Percentiles rank a stretch among this genome's conserved stretches.
These are phyloP conservation scores for Entoloma clypeatum DNA, from an alignment of 1,284 basidiomycete species.

Conservation along the genomic window DNA sequence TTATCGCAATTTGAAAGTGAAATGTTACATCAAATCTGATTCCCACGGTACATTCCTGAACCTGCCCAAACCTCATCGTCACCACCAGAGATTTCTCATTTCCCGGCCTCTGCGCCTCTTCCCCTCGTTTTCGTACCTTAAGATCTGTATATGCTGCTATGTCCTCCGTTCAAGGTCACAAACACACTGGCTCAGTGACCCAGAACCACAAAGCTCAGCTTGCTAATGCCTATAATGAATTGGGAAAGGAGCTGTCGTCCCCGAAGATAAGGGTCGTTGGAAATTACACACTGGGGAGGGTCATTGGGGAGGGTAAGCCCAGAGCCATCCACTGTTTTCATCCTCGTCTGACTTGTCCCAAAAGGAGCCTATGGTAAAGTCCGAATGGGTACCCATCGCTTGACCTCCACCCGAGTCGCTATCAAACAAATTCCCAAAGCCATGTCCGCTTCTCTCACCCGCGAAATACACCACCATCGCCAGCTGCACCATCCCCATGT, in stretches of 20 bases:
- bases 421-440: constrained; percentile 98
- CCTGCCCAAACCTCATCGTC: constrained; percentile 7
- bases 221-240: constrained; percentile 92
- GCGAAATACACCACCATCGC: constrained; percentile 98
- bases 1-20: too few species aligned
- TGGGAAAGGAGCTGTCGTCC: constrained; percentile 91
- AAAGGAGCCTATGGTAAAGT: constrained; percentile 95
- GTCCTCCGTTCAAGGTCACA: constrained; percentile 49
- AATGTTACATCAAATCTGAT: neutral
- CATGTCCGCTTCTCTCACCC: constrained; percentile 84
- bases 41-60: constrained; percentile 18
- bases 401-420: constrained; percentile 86
- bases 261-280: constrained; percentile 88
- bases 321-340: constrained; percentile 4
- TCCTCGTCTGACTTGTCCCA: constrained; percentile 14
- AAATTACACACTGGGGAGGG: constrained; percentile 92
- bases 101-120: constrained; percentile 22
- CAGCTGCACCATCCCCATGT: constrained; percentile 94
- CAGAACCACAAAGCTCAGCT: constrained; percentile 85
- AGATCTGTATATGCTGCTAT: constrained; percentile 29
- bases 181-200: constrained; percentile 59
- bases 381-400: constrained; percentile 86
- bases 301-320: constrained; percentile 89
- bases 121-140: constrained; percentile 26
- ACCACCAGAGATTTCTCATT: constrained; percentile 6